Percentiles rank a stretch among this genome's conserved stretches.
phyloP scores from a whole-genome alignment of 1,284 basidiomycete genomes.

The Marasmius fiardii region DNA sequence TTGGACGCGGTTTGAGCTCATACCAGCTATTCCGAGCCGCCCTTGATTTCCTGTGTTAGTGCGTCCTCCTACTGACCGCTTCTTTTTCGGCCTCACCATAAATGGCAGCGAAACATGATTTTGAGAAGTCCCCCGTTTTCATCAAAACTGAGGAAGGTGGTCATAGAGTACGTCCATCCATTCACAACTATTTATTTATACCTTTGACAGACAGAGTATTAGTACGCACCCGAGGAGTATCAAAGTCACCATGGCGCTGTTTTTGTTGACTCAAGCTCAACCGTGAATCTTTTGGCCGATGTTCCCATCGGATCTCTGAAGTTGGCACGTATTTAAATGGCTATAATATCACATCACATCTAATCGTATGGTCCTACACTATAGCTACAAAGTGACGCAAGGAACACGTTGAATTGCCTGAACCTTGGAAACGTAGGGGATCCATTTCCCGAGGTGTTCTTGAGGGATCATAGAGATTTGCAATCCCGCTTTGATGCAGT shows the following conservation, averaged over 20 bases:
- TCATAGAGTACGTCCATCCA: slow-evolving; percentile 39
- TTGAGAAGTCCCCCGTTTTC: slow-evolving; percentile 59
- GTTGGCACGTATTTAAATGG: slow-evolving; percentile 42
- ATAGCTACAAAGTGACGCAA: slow-evolving; percentile 77
- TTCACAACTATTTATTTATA: not conserved
- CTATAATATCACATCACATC: not conserved
- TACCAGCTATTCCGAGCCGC: slow-evolving; percentile 86
- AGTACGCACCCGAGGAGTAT: slow-evolving; percentile 62
- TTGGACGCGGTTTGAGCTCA: slow-evolving; percentile 76
- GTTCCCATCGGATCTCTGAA: slow-evolving; percentile 72
- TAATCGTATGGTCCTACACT: not conserved
- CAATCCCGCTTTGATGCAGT: slow-evolving; percentile 64
- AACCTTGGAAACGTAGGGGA: slow-evolving; percentile 50
- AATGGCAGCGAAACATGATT: slow-evolving; percentile 66
- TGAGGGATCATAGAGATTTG: slow-evolving; percentile 64
- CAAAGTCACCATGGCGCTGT: slow-evolving; percentile 44
- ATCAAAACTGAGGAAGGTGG: slow-evolving; percentile 48
- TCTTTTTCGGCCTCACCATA: slow-evolving; percentile 2
- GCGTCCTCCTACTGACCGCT: not conserved
- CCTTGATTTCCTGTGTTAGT: slow-evolving; percentile 73
- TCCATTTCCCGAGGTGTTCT: slow-evolving; percentile 74
- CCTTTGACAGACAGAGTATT: slow-evolving; percentile 3
- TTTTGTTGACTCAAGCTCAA: slow-evolving; percentile 81
- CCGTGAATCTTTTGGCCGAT: slow-evolving; percentile 78
- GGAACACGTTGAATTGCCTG: slow-evolving; percentile 63